A percentile compares a stretch with the other conserved stretches of the same genome.
phyloP scores from a whole-genome alignment of 1,284 basidiomycete genomes.

The Ganoderma meredithae region DNA sequence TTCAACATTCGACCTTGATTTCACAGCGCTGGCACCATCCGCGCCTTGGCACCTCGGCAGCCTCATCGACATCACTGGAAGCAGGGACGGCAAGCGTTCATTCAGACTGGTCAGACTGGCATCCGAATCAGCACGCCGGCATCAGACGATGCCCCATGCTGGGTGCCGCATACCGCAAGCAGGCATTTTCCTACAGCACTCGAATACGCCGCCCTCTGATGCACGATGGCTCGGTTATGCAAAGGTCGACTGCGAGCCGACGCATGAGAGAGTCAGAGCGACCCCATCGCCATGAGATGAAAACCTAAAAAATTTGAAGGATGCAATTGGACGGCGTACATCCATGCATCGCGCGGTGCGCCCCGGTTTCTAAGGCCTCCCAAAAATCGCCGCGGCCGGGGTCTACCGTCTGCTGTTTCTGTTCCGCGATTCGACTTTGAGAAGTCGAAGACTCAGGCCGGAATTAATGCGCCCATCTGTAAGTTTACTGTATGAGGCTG shows the following conservation, averaged over 20 bases:
- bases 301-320: background rate
- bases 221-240: background rate
- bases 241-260: background rate
- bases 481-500: background rate
- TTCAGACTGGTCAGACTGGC: too few relatives aligned
- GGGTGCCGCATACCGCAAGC: background rate
- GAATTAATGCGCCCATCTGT: background rate
- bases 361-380: slow-evolving; percentile 2
- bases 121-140: background rate
- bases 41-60: too few relatives aligned
- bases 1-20: too few relatives aligned
- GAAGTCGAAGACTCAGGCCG: background rate
- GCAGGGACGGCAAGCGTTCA: too few relatives aligned
- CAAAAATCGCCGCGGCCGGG: background rate
- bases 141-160: background rate
- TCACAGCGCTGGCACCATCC: background rate
- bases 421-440: background rate
- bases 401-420: background rate
- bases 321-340: background rate
- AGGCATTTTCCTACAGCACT: background rate
- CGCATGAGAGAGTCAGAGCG: background rate
- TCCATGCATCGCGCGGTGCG: background rate
- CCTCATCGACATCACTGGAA: too few relatives aligned
- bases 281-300: background rate
- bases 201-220: background rate